phyloP scores from a whole-genome alignment of 306 rosid species.

The Cercis canadensis region DNA sequence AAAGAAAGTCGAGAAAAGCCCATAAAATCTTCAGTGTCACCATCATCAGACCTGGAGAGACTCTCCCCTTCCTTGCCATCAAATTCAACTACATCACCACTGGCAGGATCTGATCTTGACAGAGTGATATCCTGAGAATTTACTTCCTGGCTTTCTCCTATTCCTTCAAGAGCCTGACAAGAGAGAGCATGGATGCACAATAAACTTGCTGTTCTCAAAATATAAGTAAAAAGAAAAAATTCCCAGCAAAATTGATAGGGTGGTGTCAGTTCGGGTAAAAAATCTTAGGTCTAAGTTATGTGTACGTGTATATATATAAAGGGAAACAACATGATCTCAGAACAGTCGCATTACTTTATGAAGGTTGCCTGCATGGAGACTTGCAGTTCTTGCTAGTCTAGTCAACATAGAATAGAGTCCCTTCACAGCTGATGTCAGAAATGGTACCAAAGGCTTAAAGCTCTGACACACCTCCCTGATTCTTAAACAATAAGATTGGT shows the following conservation, averaged over 20 bases:
- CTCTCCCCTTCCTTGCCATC: conserved; percentile 71
- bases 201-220: conserved; percentile 21
- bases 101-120: conserved; percentile 66
- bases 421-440: conserved; percentile 76
- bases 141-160: conserved; percentile 90
- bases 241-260: conserved; percentile 6
- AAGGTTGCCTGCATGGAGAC: conserved; percentile 94
- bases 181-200: conserved; percentile 26
- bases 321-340: conserved; percentile 30
- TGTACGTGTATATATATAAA: too few relatives aligned
- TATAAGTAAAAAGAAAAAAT: neutral
- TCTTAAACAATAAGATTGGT: conserved; percentile 82
- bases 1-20: conserved; percentile 60
- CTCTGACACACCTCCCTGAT: conserved; percentile 80
- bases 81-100: conserved; percentile 63
- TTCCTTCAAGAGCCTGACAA: conserved; percentile 96
- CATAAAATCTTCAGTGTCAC: conserved; percentile 55
- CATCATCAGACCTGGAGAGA: conserved; percentile 59
- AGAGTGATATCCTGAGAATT: conserved; percentile 71
- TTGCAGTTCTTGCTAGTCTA: conserved; percentile 89
- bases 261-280: neutral
- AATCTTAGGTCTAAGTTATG: neutral
- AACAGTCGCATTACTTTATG: conserved; percentile 73
- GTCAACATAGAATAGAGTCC: conserved; percentile 86
- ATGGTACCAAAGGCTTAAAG: conserved; percentile 77